phyloP scores from a whole-genome alignment of 2,329 filamentous ascomycete genomes.

The Lachnellula arida region DNA sequence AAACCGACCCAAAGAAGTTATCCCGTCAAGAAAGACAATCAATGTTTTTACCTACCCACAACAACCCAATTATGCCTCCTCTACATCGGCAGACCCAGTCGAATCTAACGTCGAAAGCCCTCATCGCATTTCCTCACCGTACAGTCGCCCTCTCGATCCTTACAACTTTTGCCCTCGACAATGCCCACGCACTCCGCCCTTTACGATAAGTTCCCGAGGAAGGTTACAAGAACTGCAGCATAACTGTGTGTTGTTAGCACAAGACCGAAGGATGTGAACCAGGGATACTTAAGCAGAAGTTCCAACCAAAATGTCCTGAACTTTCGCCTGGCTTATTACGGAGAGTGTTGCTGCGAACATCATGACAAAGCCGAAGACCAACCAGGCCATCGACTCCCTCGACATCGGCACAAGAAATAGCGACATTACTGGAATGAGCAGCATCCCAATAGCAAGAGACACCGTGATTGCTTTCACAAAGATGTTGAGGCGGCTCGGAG shows the following conservation, averaged over 20 bases:
- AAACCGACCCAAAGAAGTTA: neutral
- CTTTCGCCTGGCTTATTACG: constrained; percentile 7
- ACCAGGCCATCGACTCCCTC: constrained; percentile 9
- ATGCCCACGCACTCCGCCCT: neutral
- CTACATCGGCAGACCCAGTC: neutral
- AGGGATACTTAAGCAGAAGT: constrained; percentile 10
- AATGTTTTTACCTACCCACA: neutral
- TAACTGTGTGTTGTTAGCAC: constrained; percentile 1
- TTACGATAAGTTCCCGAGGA: neutral
- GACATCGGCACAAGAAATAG: constrained; percentile 18
- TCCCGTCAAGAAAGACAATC: neutral
- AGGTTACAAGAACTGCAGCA: constrained; percentile 3
- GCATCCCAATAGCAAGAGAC: constrained; percentile 3
- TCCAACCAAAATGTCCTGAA: constrained; percentile 12
- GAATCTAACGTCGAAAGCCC: neutral
- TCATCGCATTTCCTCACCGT: neutral
- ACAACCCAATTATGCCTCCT: neutral
- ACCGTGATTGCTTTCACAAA: constrained; percentile 4
- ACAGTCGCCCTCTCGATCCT: neutral
- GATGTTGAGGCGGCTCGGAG: neutral
- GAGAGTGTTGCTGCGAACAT: constrained; percentile 7
- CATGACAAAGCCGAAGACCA: constrained; percentile 4
- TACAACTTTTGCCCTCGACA: too few relatives aligned
- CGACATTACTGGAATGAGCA: constrained; percentile 18
- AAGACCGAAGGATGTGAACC: neutral